Conservation (phyloP, 139 green algal species). For the Chloropicon primus region DNA sequence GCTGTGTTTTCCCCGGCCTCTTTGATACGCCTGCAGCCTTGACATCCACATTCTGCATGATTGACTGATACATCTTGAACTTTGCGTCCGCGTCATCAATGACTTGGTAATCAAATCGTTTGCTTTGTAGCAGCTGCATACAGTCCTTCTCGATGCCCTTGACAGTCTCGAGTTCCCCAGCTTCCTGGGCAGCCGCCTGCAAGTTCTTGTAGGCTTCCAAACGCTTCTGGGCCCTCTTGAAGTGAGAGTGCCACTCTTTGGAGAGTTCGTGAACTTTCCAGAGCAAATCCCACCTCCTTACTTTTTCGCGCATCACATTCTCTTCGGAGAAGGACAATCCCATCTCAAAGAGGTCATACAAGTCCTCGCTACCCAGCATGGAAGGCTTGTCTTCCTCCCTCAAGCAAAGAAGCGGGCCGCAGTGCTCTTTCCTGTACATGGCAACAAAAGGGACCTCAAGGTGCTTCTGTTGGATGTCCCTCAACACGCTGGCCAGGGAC, state of each 20-base stretch:
- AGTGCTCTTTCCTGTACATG: slow-evolving; percentile 57
- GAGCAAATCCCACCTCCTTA: neutral
- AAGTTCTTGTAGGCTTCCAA: neutral
- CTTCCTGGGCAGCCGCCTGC: neutral
- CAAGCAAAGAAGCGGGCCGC: slow-evolving; percentile 59
- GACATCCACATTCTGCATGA: neutral
- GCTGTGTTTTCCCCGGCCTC: neutral
- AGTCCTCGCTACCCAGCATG: neutral
- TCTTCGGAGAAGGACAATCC: neutral
- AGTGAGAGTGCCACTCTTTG: neutral
- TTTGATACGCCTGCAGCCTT: neutral
- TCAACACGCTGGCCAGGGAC: slow-evolving; percentile 26
- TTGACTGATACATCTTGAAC: neutral
- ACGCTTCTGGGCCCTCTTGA: neutral
- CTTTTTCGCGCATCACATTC: neutral
- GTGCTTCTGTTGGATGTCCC: slow-evolving; percentile 40
- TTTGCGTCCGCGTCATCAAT: neutral
- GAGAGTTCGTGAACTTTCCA: neutral
- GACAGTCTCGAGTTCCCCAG: neutral
- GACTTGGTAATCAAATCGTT: neutral
- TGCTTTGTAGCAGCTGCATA: neutral
- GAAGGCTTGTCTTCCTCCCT: slow-evolving; percentile 19
- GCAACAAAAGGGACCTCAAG: slow-evolving; percentile 46
- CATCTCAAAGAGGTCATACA: neutral
- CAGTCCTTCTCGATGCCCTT: neutral